A percentile compares a stretch with the other conserved stretches of the same genome.
Evolutionary conservation across 2,329 filamentous ascomycete species (phyloP).

Genomic region (Fusarium buxicola): DNA sequence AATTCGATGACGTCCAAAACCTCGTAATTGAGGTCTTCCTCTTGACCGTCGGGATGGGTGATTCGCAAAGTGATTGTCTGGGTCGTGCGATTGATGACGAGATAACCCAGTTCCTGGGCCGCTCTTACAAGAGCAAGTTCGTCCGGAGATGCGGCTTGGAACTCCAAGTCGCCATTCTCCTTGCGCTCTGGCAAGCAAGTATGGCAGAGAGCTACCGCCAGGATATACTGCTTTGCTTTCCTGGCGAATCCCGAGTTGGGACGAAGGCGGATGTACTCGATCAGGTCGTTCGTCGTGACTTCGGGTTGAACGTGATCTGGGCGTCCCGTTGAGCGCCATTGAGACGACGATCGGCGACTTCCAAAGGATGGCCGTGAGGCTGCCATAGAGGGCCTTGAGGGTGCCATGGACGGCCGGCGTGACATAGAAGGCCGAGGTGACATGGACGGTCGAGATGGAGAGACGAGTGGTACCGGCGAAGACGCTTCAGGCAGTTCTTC

Average conservation of each 20-base stretch:
- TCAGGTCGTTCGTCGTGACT: constrained; percentile 76
- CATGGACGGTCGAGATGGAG: constrained; percentile 48
- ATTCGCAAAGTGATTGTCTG: constrained; percentile 71
- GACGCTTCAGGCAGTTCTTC: constrained; percentile 41
- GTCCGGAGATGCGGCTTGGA: constrained; percentile 90
- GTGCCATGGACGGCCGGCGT: constrained; percentile 43
- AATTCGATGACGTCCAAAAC: constrained; percentile 92
- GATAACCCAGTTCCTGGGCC: constrained; percentile 85
- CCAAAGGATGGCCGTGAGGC: constrained; percentile 47
- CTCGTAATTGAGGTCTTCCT: constrained; percentile 74
- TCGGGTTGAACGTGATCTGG: constrained; percentile 66
- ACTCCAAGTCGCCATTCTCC: constrained; percentile 76
- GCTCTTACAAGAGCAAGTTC: constrained; percentile 88
- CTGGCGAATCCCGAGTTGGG: constrained; percentile 82
- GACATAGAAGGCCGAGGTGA: constrained; percentile 40
- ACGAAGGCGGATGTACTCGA: constrained; percentile 80
- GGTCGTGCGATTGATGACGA: constrained; percentile 79
- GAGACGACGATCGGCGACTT: constrained; percentile 59
- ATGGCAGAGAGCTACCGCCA: constrained; percentile 89
- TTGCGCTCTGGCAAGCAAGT: constrained; percentile 86
- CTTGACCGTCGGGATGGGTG: constrained; percentile 51
- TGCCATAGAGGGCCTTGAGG: constrained; percentile 45
- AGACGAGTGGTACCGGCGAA: constrained; percentile 37
- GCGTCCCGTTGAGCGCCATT: constrained; percentile 62
- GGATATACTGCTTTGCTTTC: constrained; percentile 83